Evolutionary conservation across 2,329 filamentous ascomycete species (phyloP), one percentile per base, ranked within the genome.

Genomic region (Alternaria dauci): DNA sequence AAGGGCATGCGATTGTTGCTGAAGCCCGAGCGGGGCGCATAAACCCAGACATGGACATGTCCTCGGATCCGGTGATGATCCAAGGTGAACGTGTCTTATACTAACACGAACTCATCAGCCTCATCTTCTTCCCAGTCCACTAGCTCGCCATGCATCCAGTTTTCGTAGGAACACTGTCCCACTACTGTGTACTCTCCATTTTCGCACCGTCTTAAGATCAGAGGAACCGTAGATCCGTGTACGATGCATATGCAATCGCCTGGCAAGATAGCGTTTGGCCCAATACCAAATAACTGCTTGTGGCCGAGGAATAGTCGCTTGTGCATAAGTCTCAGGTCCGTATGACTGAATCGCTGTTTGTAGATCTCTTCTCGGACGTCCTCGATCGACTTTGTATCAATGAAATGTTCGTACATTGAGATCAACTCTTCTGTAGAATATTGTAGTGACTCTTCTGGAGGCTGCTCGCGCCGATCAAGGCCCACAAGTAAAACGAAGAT

Each of bases 91-190:
- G 16, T 38, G 11, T 28, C 50, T 55, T 34, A 38, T 30, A 48
- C 20, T 32, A 59, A 52, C 4, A 61, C 36, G 25, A 58, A 38
- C 16, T 54, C 50, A 26, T 58, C 50, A 34, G 61, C 58, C 34
- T 52, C 44, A 28, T 58, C 43, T 44, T 61, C 61, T 7, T 61
- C 48, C 28, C 53, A 61, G n/a, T 43, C 32, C 2, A 63, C 44
- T 20, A 30, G 28, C 20, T 63, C 53, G 30, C 61, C 53, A 34
- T 58, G 38, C 54, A 58, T 55, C 11, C 53, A 46, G n/a, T 23
- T 50, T 6, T 58, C 53, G n/a, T 58, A 18, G 20, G 47, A 52
- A 46, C 47, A 61, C 20, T 53, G 34, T 14, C 44, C 58, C 3
- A 41, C 25, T 12, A 57, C 43, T 20, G 26, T 58, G 16, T 39